A percentile compares a stretch with the other conserved stretches of the same genome.
Conservation (phyloP, 495 filamentous ascomycete genomes). For the Xylaria castorea region DNA sequence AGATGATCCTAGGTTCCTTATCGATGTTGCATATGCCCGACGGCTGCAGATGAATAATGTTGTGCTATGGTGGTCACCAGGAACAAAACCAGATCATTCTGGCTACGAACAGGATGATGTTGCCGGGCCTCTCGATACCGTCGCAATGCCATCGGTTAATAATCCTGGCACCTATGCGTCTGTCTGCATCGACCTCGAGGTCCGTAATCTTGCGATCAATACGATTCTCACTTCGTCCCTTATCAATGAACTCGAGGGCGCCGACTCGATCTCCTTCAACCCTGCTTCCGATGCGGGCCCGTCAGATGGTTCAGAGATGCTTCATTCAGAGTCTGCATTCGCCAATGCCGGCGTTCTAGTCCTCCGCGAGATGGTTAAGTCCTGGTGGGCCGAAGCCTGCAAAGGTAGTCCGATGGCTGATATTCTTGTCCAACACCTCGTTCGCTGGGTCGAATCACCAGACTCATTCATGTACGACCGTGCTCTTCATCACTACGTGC, state of each 20-base stretch:
- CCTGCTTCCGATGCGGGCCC: constrained; percentile 70
- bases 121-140: constrained; percentile 79
- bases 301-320: constrained; percentile 61
- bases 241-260: constrained; percentile 96
- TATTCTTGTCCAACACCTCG: constrained; percentile 95
- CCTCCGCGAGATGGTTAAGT: constrained; percentile 96
- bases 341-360: constrained; percentile 88
- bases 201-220: constrained; percentile 96
- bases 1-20: constrained; percentile 91
- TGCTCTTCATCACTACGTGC: constrained; percentile 95
- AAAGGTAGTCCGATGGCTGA: constrained; percentile 92
- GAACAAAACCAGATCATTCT: constrained; percentile 88
- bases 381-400: constrained; percentile 96
- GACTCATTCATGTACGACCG: constrained; percentile 94
- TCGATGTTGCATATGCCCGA: constrained; percentile 93
- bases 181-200: constrained; percentile 93
- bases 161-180: constrained; percentile 91
- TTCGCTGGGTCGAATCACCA: constrained; percentile 94
- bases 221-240: constrained; percentile 95
- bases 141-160: constrained; percentile 93
- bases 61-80: constrained; percentile 96
- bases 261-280: constrained; percentile 79
- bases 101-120: constrained; percentile 96
- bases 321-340: constrained; percentile 91
- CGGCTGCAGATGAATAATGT: constrained; percentile 91